Base-by-base conservation (phyloP, 345 rosid species). In the Leavenworthia alabamica region DNA sequence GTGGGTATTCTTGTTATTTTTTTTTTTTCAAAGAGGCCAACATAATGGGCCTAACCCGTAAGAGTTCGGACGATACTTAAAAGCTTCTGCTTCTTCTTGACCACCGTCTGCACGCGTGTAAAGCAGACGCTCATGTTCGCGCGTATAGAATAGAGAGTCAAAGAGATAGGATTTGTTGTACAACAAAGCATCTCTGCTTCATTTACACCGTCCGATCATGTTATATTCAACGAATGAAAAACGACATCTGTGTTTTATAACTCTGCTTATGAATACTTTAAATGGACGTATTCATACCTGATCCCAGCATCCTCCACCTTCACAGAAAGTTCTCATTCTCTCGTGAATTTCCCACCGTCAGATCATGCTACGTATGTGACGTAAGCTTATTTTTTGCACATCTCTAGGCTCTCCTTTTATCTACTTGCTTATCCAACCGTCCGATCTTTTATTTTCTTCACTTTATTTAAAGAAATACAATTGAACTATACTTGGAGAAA, bases 311-410 rank as follows among this genome's bases (percentile, higher is more conserved):
- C 41, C 2, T 29, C 44, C 14, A 22, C 8, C 49, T n/a, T 33
- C 1, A 20, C 19, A 20, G 14, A 23, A 16, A 23, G 24, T 35
- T 11, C 8, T 8, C n/a, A 13, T 15, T 22, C 56, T 28, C 54
- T 49, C 56, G 43, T 64, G 43, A 58, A 58, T n/a, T 59, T 7
- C 0, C 23, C 66, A 71, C 75, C 70, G 75, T 71, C 52, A 8
- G 75, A 71, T 71, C 75, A 64, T 7, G 54, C 55, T 39, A 7
- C 10, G 17, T 62, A 49, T 32, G 32, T 71, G 71, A 64, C 61
- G 61, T 64, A 33, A 26, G 64, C 27, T 36, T 37, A 12, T 49
- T 49, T 17, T n/a, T 44, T 42, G 56, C 65, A 60, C 70, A 63
- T 71, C 70, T 64, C 75, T 71, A 71, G 59, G 74, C 50, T 37